phyloP scores from a whole-genome alignment of 305 asterid genomes.

The Solanum chacoense region DNA sequence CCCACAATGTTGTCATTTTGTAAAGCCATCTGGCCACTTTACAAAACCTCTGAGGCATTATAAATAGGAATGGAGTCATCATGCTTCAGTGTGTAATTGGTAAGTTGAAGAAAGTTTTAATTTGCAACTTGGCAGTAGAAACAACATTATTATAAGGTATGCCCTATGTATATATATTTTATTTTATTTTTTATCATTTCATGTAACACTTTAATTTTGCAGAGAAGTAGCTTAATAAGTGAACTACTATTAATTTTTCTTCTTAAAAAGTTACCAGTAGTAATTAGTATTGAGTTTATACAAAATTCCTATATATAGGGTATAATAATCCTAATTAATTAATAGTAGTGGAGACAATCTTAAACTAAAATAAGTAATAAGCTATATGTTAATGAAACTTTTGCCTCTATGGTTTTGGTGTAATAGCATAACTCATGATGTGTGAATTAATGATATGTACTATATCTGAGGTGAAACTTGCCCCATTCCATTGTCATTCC shows the following conservation, averaged over 20 bases:
- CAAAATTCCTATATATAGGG: too few relatives aligned
- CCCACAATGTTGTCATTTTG: too few relatives aligned
- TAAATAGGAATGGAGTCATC: not conserved
- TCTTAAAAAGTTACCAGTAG: not conserved
- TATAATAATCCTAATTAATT: not conserved
- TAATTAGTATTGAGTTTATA: too few relatives aligned
- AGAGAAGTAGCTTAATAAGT: not conserved
- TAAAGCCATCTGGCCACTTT: too few relatives aligned
- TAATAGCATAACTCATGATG: not conserved
- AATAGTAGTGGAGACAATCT: not conserved
- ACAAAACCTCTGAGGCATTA: too few relatives aligned
- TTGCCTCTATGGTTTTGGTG: not conserved
- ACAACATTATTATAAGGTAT: too few relatives aligned
- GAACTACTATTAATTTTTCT: not conserved
- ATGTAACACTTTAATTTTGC: too few relatives aligned
- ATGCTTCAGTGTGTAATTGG: not conserved
- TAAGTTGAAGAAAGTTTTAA: not conserved
- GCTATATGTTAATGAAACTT: not conserved
- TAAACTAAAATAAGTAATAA: not conserved
- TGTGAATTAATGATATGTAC: not conserved
- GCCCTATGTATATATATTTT: too few relatives aligned
- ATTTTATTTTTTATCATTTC: not conserved
- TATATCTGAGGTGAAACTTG: not conserved
- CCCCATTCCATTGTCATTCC: rapidly evolving
- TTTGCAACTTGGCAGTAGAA: not conserved